phyloP scores from a whole-genome alignment of 257 asterid species.

The Leonotis leonurus region DNA sequence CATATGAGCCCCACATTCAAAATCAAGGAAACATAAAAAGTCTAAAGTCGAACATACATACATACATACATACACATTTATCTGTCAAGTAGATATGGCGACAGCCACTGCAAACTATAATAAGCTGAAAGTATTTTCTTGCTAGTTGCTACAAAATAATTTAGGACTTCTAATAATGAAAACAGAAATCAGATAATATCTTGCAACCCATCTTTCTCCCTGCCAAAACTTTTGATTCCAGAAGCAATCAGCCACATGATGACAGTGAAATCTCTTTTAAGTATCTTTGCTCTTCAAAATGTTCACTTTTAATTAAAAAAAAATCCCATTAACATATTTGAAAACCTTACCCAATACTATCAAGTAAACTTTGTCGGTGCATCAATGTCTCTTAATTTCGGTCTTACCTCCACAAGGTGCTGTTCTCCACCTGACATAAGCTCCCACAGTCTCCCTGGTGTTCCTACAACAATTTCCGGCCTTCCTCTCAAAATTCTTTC shows the following conservation, averaged over 20 bases:
- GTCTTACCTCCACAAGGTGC: slow-evolving; percentile 83
- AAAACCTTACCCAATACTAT: not conserved
- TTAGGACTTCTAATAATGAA: not conserved
- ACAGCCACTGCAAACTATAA: not conserved
- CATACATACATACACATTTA: too few relatives aligned
- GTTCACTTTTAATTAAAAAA: not conserved
- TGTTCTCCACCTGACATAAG: slow-evolving; percentile 84
- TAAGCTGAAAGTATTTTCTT: not conserved
- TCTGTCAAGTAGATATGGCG: not conserved
- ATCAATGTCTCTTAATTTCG: slow-evolving; percentile 2
- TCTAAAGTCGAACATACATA: not conserved
- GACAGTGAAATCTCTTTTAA: not conserved
- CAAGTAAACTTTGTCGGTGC: not conserved
- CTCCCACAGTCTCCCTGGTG: slow-evolving; percentile 98
- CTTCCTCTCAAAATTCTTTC: slow-evolving; percentile 79
- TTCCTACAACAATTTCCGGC: slow-evolving; percentile 98
- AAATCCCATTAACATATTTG: not conserved
- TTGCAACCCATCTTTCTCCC: not conserved
- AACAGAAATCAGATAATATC: not conserved
- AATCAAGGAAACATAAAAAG: not conserved
- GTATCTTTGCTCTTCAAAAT: not conserved
- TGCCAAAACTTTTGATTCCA: not conserved
- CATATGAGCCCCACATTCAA: not conserved
- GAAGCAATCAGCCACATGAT: not conserved
- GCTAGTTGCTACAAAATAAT: not conserved